These are phyloP conservation scores for Penicillium oxalicum DNA, from an alignment of 2,329 filamentous ascomycete species.

Conservation along the genomic window DNA sequence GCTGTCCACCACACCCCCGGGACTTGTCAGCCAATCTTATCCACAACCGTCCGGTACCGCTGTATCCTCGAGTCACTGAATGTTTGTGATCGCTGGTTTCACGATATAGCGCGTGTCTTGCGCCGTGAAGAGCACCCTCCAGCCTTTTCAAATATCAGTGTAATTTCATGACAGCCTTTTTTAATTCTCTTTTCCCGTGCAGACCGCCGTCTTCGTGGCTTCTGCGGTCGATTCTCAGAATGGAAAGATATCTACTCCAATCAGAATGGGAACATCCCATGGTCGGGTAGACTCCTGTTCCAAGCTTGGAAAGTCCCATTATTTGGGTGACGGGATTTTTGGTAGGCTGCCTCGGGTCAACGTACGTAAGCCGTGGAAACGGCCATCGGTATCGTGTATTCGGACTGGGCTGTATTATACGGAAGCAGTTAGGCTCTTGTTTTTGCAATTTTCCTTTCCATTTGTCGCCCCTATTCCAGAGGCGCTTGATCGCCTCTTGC, in stretches of 20 bases:
- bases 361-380: neutral
- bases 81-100: too few relatives aligned
- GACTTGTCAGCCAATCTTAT: neutral
- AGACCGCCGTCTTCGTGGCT: too few relatives aligned
- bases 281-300: neutral
- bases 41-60: too few relatives aligned
- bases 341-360: neutral
- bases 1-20: neutral
- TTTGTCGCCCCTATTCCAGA: neutral
- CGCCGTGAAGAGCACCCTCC: too few relatives aligned
- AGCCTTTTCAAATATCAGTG: too few relatives aligned
- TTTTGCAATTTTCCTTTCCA: constrained; percentile 8
- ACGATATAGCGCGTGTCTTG: too few relatives aligned
- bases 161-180: too few relatives aligned
- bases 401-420: too few relatives aligned
- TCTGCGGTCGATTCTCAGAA: too few relatives aligned
- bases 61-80: neutral
- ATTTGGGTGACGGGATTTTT: neutral
- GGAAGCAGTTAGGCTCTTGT: too few relatives aligned
- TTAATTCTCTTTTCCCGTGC: too few relatives aligned
- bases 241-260: neutral
- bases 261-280: neutral
- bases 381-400: too few relatives aligned
- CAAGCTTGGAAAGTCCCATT: neutral
- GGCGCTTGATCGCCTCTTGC: constrained; percentile 20